These are phyloP conservation scores for Ceratocystis eucalypticola DNA, from an alignment of 2,329 filamentous ascomycete genomes.

Conservation along the genomic window DNA sequence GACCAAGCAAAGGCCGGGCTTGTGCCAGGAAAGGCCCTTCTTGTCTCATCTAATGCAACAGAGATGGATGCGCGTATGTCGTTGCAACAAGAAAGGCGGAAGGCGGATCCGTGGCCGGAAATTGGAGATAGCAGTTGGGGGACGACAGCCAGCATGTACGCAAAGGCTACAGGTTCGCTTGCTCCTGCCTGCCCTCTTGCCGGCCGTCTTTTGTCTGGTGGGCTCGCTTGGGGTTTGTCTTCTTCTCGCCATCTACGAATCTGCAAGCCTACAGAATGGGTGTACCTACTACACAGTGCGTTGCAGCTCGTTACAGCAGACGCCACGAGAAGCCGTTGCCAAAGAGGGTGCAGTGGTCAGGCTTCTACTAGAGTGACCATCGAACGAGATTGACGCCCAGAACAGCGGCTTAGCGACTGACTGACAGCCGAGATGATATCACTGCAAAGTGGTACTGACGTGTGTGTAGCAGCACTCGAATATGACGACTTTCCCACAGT, in stretches of 20 bases:
- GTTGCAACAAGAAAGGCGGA: not conserved
- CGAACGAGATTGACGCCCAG: conserved; percentile 14
- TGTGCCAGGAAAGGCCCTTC: not conserved
- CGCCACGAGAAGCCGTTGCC: not conserved
- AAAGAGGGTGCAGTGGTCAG: not conserved
- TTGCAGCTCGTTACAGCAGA: not conserved
- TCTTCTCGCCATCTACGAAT: not conserved
- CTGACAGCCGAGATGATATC: not conserved
- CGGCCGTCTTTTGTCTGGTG: too few relatives aligned
- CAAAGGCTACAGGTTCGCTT: not conserved
- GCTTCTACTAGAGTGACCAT: not conserved
- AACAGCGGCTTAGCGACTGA: conserved; percentile 2
- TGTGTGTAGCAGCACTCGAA: not conserved
- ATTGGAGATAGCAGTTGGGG: not conserved
- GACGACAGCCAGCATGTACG: not conserved
- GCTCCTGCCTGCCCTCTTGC: not conserved
- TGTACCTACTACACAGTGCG: not conserved
- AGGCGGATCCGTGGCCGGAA: not conserved
- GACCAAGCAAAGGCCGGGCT: not conserved
- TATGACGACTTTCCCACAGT: not conserved
- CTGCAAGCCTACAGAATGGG: not conserved
- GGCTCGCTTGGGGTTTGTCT: not conserved
- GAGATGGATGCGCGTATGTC: not conserved
- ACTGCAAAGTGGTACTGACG: not conserved
- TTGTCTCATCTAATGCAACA: not conserved